Conservation (phyloP, 202 grass and related monocot genomes). For the Schoenoplectus tabernaemontani region DNA sequence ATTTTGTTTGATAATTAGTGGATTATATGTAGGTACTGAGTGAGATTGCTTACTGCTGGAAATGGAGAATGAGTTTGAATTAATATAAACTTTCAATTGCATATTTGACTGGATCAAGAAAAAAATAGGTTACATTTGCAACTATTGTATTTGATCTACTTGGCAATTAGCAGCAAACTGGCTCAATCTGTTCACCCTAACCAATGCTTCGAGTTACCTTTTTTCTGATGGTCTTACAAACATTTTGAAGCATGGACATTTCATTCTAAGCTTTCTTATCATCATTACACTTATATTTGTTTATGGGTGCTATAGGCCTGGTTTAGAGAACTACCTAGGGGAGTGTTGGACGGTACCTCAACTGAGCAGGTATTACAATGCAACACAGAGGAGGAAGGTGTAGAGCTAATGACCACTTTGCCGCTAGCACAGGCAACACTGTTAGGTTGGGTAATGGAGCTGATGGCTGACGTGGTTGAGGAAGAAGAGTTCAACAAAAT, state of each 20-base stretch:
- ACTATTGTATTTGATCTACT: not conserved
- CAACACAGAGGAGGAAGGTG: conserved; percentile 61
- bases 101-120: not conserved
- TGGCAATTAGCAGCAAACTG: not conserved
- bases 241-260: not conserved
- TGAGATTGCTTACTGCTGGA: not conserved
- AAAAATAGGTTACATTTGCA: not conserved
- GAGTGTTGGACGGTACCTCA: conserved; percentile 64
- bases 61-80: not conserved
- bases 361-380: conserved; percentile 69
- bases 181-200: not conserved
- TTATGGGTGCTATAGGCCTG: conserved; percentile 42
- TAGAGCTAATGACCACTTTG: conserved; percentile 46
- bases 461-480: conserved; percentile 71
- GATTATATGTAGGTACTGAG: not conserved
- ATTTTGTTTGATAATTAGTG: not conserved
- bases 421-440: conserved; percentile 50
- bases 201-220: not conserved
- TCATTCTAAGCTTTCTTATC: not conserved
- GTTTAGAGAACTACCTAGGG: conserved; percentile 72
- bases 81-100: not conserved
- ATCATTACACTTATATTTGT: not conserved
- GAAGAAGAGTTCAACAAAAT: conserved; percentile 78
- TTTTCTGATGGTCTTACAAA: not conserved
- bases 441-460: conserved; percentile 60